Base-by-base conservation (phyloP, 768 basidiomycete species). In the Phallus indusiatus region DNA sequence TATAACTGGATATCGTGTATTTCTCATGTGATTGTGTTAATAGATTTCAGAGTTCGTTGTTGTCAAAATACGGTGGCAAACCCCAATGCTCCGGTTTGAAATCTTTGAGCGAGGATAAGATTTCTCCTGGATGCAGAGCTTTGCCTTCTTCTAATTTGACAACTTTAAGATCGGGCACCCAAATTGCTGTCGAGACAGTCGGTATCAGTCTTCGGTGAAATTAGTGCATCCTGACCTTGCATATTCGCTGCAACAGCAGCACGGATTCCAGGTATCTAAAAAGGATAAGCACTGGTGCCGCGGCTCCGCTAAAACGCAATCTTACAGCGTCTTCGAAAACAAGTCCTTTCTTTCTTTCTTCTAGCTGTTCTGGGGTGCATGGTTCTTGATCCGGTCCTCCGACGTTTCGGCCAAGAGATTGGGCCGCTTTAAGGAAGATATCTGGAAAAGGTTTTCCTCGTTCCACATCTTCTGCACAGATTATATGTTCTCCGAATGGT, bases 61-160 rank as follows among this genome's bases (percentile, higher is more conserved):
- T 42, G 20, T 28, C 28, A 28, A 46, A 46, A 66, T 86, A 92
- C 11, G 87, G 78, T 18, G 90, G 90, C 28, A 93, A 73, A 1
- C 89, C 91, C 88, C 89, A 94, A 47, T 85, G 75, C 62, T 89
- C 85, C 0, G 90, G 90, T n/a, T 74, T 73, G 63, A 94, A 93
- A 5, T 85, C 78, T 62, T 85, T 82, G 14, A 94, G 67, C 5
- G 86, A 84, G 47, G 65, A 67, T 6, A 92, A 67, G 1, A 76
- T 77, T 64, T 81, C 76, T 64, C 90, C 84, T 11, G 86, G 77
- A 68, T 84, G 78, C n/a, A 71, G 65, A 11, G 74, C 78, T 47
- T 55, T 52, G 55, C 72, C 60, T 64, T 79, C 72, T n/a, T 73
- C 76, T 4, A 84, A 69, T 2, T 75, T 71, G 36, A 85, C 69